Conservation (phyloP, 2,329 filamentous ascomycete genomes). For the Hysterium pulicare region DNA sequence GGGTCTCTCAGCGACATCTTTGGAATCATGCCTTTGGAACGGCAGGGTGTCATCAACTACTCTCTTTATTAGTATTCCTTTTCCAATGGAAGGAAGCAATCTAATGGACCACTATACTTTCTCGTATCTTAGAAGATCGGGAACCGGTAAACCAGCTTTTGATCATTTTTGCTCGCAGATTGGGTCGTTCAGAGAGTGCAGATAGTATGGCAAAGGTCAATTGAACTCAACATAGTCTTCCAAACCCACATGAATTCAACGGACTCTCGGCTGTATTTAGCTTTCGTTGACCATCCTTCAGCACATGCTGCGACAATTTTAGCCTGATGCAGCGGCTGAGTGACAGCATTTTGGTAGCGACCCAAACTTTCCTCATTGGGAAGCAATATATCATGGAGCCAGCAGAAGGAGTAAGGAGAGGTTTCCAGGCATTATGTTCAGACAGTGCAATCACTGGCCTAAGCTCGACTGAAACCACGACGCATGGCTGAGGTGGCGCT, state of each 20-base stretch:
- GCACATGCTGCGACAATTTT: slow-evolving; percentile 16
- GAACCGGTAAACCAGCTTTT: slow-evolving; percentile 21
- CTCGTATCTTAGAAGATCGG: slow-evolving; percentile 15
- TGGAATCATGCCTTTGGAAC: slow-evolving; percentile 9
- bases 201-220: neutral
- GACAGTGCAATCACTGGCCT: slow-evolving; percentile 11
- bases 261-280: slow-evolving; percentile 12
- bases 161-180: slow-evolving; percentile 9
- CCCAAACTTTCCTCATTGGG: slow-evolving; percentile 8
- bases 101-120: slow-evolving; percentile 15
- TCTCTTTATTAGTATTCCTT: slow-evolving; percentile 2
- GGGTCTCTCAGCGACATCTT: slow-evolving; percentile 3
- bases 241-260: too few relatives aligned
- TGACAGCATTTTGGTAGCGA: slow-evolving; percentile 16
- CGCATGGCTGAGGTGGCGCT: neutral
- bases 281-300: slow-evolving; percentile 5
- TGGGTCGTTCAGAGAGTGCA: neutral
- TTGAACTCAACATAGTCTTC: too few relatives aligned
- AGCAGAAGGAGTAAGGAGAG: slow-evolving; percentile 7
- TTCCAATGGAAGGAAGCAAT: neutral
- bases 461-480: slow-evolving; percentile 7
- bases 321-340: slow-evolving; percentile 18
- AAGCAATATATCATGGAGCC: slow-evolving; percentile 11
- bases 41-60: slow-evolving; percentile 11
- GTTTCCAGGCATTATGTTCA: slow-evolving; percentile 12